Base-by-base conservation (phyloP, 2,329 filamentous ascomycete species). In the Zasmidium angulare region DNA sequence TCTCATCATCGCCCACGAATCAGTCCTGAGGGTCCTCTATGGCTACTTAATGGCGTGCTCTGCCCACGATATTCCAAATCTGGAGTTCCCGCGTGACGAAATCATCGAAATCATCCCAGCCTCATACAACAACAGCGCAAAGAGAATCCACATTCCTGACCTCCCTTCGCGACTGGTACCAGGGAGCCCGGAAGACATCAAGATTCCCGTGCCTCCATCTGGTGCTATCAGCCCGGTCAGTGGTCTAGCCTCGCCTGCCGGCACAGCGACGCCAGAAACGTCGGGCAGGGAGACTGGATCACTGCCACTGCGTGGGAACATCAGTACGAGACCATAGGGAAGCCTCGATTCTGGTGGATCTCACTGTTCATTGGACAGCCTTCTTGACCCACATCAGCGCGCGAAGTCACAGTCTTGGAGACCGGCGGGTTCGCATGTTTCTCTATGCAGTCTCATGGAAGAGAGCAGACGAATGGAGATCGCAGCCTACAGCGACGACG, bases 51-150 rank as follows among this genome's bases (percentile, higher is more conserved):
- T 99, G 95, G 95, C 96, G 68, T 98, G 95, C 78, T 95, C 93
- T 73, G 93, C 96, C 9, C 89, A 89, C 75, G 92, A 96, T 71
- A 99, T 99, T 63, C 95, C 95, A 2, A 89, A 88, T 67, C 85
- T 99, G 62, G 90, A 91, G 66, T 99, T 99, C 71, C 95, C 95
- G 2, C 89, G 95, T 47, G 89, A 99, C 72, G 92, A 99, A 74
- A 98, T 99, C 72, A 96, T 99, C 67, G 95, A 99, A 86, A 97
- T 99, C 72, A 96, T 98, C 60, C 96, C 95, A 2, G 93, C 93
- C 19, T 93, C 91, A 29, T 99, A 99, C 77, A 95, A 97, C 78
- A 99, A 99, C 72, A 89, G 95, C 75, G 91, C 93, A 20, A 95
- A 91, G 74, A 87, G 92, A 59, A 92, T 99, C 69, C 87, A 89